phyloP scores from a whole-genome alignment of 139 green algal species.

The Chlamydomonas asymmetrica region DNA sequence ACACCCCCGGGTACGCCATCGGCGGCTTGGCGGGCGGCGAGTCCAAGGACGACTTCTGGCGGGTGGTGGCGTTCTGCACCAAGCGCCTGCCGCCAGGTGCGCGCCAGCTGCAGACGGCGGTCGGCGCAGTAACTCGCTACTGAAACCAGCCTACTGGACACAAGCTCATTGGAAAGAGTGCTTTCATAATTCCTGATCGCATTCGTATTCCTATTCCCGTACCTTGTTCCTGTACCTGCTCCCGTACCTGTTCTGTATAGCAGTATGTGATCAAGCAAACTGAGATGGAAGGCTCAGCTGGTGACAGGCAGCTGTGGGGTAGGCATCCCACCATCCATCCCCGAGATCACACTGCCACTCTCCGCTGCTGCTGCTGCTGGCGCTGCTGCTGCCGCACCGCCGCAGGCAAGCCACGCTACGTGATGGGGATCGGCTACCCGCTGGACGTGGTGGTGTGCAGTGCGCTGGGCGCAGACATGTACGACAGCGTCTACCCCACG shows the following conservation, averaged over 20 bases:
- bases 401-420: constrained; percentile 90
- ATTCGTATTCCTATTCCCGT: no score
- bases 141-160: no score
- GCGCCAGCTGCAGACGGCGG: no score
- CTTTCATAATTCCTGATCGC: no score
- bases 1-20: constrained; percentile 91
- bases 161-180: no score
- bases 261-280: no score
- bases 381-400: not conserved
- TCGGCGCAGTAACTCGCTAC: no score
- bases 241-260: no score
- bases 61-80: constrained; percentile 86
- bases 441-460: constrained; percentile 95
- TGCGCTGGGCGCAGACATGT: constrained; percentile 94
- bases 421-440: constrained; percentile 84
- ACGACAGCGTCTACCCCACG: constrained; percentile 93
- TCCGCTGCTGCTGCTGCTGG: not conserved
- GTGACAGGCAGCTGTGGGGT: constrained; percentile 8
- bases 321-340: not conserved
- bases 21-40: constrained; percentile 93
- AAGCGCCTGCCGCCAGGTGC: constrained; percentile 39
- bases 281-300: constrained; percentile 22
- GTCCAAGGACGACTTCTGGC: constrained; percentile 91
- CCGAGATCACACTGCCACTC: not conserved
- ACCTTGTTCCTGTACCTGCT: no score